Conservation (phyloP, 176 grass and related monocot genomes). For the Dendrocalamus sinicus region DNA sequence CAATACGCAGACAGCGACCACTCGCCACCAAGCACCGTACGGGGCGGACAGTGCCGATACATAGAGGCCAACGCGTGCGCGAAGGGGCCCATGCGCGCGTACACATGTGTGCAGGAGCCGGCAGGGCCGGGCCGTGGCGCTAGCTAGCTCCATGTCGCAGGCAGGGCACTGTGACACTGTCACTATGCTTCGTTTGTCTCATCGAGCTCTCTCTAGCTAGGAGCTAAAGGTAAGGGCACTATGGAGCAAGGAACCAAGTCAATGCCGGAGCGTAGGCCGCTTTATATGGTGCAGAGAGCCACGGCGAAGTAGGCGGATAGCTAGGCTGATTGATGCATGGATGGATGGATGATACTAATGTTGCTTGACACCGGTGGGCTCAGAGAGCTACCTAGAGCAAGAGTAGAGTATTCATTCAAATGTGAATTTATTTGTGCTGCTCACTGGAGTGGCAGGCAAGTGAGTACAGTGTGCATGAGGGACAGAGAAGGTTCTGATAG, state of each 20-base stretch:
- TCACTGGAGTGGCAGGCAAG: neutral
- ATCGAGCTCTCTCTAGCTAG: neutral
- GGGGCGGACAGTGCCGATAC: neutral
- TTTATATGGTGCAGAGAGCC: constrained; percentile 22
- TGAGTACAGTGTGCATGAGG: neutral
- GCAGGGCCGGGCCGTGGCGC: constrained; percentile 19
- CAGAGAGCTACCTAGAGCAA: neutral
- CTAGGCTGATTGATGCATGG: constrained; percentile 34
- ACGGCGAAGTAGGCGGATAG: constrained; percentile 38
- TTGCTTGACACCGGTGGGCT: constrained; percentile 17
- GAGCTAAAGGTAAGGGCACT: neutral
- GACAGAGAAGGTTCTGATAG: constrained; percentile 40
- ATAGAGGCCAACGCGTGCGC: constrained; percentile 39
- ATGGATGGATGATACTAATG: neutral
- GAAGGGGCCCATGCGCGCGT: neutral
- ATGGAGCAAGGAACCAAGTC: constrained; percentile 41
- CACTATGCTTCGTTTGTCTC: constrained; percentile 27
- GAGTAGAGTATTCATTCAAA: constrained; percentile 20
- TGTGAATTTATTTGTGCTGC: neutral
- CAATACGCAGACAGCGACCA: constrained; percentile 15
- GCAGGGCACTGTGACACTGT: constrained; percentile 17
- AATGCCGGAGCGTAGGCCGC: constrained; percentile 37
- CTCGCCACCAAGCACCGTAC: constrained; percentile 9
- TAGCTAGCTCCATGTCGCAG: constrained; percentile 26
- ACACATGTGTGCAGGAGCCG: constrained; percentile 41